A percentile compares a stretch with the other conserved stretches of the same genome.
phyloP scores from a whole-genome alignment of 371 early-diverging fungal species.

The Mortierella sp. region DNA sequence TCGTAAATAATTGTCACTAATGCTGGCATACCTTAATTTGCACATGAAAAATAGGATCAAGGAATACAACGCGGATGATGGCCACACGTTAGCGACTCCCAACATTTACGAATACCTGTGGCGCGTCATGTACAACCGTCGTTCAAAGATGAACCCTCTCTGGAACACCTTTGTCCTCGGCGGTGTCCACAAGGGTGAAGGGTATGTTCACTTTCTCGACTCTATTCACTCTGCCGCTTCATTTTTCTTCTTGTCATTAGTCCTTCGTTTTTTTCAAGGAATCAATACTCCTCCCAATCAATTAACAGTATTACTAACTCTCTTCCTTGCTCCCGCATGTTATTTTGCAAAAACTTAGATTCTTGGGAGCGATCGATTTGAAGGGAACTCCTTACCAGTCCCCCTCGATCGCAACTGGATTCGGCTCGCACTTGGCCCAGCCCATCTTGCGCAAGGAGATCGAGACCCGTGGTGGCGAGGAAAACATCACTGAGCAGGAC shows the following conservation, averaged over 20 bases:
- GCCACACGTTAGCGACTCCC: conserved; percentile 86
- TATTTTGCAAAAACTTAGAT: conserved; percentile 62
- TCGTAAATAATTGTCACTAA: neutral
- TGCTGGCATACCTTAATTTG: neutral
- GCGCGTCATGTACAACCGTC: conserved; percentile 95
- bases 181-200: conserved; percentile 85
- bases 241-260: neutral
- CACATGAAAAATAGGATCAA: conserved; percentile 72
- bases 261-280: neutral
- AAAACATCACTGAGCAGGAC: conserved; percentile 93
- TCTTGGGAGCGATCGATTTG: conserved; percentile 97
- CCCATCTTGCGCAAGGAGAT: conserved; percentile 96
- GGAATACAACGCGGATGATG: conserved; percentile 93
- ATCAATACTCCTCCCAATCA: neutral
- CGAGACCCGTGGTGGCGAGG: conserved; percentile 88
- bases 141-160: conserved; percentile 95
- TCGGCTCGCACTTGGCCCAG: conserved; percentile 95
- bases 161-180: conserved; percentile 97
- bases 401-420: conserved; percentile 97
- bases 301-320: conserved; percentile 10
- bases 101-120: conserved; percentile 94
- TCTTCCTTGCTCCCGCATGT: neutral
- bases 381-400: conserved; percentile 97
- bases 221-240: neutral
- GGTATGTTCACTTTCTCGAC: conserved; percentile 41